These are phyloP conservation scores for Candida berthetii DNA, from an alignment of 805 yeast genomes.

Conservation along the genomic window DNA sequence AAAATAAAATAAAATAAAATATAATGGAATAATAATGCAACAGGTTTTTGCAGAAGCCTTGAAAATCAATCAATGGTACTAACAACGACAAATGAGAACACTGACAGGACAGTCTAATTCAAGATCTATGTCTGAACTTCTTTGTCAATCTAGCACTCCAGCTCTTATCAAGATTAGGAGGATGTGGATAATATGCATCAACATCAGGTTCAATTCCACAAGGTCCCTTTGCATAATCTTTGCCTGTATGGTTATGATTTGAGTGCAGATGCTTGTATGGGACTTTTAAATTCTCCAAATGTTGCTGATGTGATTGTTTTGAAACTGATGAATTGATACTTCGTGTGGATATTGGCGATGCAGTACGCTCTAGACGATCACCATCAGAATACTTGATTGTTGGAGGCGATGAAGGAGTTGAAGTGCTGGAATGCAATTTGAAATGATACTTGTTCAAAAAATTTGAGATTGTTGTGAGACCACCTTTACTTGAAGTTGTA, in stretches of 20 bases:
- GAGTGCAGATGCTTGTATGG: not conserved
- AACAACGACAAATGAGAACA: too few relatives aligned
- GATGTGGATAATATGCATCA: constrained; percentile 9
- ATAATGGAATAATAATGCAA: too few relatives aligned
- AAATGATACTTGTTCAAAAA: constrained; percentile 11
- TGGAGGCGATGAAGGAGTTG: not conserved
- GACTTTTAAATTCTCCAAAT: too few relatives aligned
- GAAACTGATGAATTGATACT: not conserved
- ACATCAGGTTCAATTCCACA: constrained; percentile 11
- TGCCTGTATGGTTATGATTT: not conserved
- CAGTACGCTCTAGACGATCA: too few relatives aligned
- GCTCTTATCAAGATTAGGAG: constrained; percentile 3
- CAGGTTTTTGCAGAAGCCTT: too few relatives aligned
- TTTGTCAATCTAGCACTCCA: not conserved
- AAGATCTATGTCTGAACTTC: not conserved
- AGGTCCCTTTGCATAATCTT: constrained; percentile 8
- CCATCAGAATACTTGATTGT: not conserved
- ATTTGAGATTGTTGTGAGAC: constrained; percentile 5
- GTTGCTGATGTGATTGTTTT: not conserved
- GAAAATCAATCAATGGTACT: too few relatives aligned
- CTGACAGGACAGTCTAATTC: too few relatives aligned
- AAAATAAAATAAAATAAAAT: too few relatives aligned
- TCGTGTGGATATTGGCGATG: not conserved
- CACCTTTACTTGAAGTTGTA: too few relatives aligned
- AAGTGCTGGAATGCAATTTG: constrained; percentile 1